These are phyloP conservation scores for Ensete glaucum DNA, from an alignment of 176 grass and related monocot species.

Conservation along the genomic window DNA sequence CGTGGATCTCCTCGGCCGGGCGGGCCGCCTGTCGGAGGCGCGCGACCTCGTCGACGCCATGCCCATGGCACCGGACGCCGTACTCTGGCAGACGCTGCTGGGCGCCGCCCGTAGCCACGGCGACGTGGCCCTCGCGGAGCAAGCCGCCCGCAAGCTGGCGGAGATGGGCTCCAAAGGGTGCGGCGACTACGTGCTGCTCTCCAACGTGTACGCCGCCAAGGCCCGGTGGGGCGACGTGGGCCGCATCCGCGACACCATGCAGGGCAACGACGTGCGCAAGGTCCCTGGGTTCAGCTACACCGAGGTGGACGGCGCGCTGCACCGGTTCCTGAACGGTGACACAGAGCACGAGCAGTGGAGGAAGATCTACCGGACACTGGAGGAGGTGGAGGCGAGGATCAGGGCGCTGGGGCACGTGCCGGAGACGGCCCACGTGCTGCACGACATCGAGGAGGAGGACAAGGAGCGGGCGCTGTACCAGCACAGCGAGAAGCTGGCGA, in stretches of 20 bases:
- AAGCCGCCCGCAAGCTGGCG: slow-evolving; percentile 40
- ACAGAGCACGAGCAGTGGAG: slow-evolving; percentile 47
- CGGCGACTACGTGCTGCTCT: slow-evolving; percentile 82
- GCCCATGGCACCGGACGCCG: slow-evolving; percentile 56
- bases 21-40: slow-evolving; percentile 54
- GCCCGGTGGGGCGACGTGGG: slow-evolving; percentile 59
- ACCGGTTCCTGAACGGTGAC: slow-evolving; percentile 73
- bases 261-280: slow-evolving; percentile 60
- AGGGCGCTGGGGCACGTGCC: slow-evolving; percentile 68
- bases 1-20: slow-evolving; percentile 69
- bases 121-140: slow-evolving; percentile 56
- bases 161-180: slow-evolving; percentile 69
- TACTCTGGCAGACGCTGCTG: slow-evolving; percentile 83
- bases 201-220: slow-evolving; percentile 74
- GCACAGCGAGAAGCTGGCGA: slow-evolving; percentile 78
- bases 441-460: slow-evolving; percentile 82
- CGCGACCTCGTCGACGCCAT: slow-evolving; percentile 50
- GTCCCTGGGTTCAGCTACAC: slow-evolving; percentile 73
- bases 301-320: slow-evolving; percentile 57
- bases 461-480: slow-evolving; percentile 59
- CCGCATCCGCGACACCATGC: slow-evolving; percentile 59
- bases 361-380: slow-evolving; percentile 51
- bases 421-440: slow-evolving; percentile 62
- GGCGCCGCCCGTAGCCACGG: slow-evolving; percentile 57
- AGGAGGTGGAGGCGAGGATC: slow-evolving; percentile 49